Evolutionary conservation across 257 asterid species (phyloP).

Genomic region (Parsonsia alboflavescens): DNA sequence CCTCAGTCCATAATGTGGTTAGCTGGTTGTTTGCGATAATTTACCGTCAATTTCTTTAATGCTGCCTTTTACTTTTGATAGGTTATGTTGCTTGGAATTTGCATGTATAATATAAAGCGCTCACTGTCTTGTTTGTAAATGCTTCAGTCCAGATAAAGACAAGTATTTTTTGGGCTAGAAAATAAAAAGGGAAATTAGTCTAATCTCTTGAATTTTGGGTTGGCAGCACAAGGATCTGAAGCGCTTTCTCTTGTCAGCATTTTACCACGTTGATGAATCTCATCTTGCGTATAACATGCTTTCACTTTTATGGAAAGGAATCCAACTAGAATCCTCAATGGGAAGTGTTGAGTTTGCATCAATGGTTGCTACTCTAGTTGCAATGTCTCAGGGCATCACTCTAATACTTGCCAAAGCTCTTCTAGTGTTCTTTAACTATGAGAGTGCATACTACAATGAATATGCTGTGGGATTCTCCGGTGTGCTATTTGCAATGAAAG

Average conservation of each 20-base stretch:
- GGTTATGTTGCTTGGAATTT: background rate
- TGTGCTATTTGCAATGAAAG: conserved; percentile 96
- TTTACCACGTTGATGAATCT: conserved; percentile 74
- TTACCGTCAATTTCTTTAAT: background rate
- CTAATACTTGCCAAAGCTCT: conserved; percentile 62
- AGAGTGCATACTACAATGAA: conserved; percentile 63
- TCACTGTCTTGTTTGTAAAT: background rate
- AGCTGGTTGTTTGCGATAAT: background rate
- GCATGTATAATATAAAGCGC: background rate
- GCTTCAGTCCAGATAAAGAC: background rate
- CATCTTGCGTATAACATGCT: conserved; percentile 90
- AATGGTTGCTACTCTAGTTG: conserved; percentile 65
- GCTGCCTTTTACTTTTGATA: background rate
- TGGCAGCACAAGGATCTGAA: conserved; percentile 74
- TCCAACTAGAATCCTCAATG: conserved; percentile 68
- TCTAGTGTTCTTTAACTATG: conserved; percentile 48
- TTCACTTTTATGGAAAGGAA: conserved; percentile 92
- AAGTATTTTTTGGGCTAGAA: no score
- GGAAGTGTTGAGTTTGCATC: conserved; percentile 71
- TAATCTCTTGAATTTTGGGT: conserved; percentile 12
- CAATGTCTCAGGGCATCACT: conserved; percentile 83
- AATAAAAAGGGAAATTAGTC: no score
- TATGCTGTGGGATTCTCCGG: conserved; percentile 88
- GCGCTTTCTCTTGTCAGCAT: conserved; percentile 71
- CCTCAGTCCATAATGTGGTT: background rate